Evolutionary conservation across 495 filamentous ascomycete species (phyloP).

Genomic region (Neurospora sp.): DNA sequence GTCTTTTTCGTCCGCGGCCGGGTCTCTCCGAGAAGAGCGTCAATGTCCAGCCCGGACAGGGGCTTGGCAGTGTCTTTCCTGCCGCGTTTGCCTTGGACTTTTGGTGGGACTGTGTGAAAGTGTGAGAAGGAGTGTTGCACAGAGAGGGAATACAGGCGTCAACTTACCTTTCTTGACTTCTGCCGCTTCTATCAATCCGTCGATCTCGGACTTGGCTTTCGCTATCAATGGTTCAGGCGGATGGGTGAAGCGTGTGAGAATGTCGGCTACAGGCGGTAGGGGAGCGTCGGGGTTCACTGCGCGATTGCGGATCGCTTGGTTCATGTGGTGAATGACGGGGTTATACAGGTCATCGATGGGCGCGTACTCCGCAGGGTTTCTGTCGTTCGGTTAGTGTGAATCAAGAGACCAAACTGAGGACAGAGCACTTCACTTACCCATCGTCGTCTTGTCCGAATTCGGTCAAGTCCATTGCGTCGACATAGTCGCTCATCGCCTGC

Average conservation of each 20-base stretch:
- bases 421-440: conserved; percentile 47
- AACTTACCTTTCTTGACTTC: conserved; percentile 64
- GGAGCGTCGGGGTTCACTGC: conserved; percentile 64
- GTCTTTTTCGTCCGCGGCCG: conserved; percentile 18
- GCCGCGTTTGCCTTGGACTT: conserved; percentile 62
- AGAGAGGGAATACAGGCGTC: background rate
- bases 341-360: conserved; percentile 77
- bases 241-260: conserved; percentile 62
- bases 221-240: conserved; percentile 58
- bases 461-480: conserved; percentile 88
- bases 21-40: conserved; percentile 55
- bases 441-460: conserved; percentile 49
- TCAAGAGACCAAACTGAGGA: background rate
- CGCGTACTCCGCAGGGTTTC: conserved; percentile 60
- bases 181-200: conserved; percentile 54
- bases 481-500: conserved; percentile 77
- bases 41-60: conserved; percentile 83
- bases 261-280: conserved; percentile 53
- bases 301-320: conserved; percentile 71
- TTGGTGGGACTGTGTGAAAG: conserved; percentile 57
- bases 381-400: conserved; percentile 29
- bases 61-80: conserved; percentile 65
- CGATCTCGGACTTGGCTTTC: conserved; percentile 44
- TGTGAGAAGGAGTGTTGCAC: background rate
- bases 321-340: conserved; percentile 84